Base-by-base conservation (phyloP, 345 rosid genomes). In the Balakata baccata region DNA sequence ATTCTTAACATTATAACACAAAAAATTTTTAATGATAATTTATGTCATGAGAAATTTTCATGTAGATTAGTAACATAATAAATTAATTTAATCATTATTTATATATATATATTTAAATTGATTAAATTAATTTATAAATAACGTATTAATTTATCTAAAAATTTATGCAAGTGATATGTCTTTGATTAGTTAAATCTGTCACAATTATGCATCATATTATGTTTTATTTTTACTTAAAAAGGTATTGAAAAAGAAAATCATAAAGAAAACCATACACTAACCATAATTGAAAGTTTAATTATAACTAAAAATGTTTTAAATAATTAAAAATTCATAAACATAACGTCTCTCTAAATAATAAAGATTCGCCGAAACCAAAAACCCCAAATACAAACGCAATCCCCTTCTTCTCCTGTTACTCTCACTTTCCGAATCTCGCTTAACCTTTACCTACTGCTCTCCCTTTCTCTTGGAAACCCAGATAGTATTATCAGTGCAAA, bases 331-430 rank as follows among this genome's bases (percentile, higher is more conserved):
- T 23, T 49, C 25, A 18, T 41, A 64, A 64, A 41, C 68, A 17
- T 39, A 79, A 72, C 83, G 67, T 79, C 77, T 74, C 73, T 41
- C 74, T 49, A 59, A 78, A 77, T 79, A 64, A 29, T 29, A 29
- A 29, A 29, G 34, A 64, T 73, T 70, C 76, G 76, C 66, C 77
- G 71, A 76, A 84, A 77, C 84, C 86, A 81, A 84, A 76, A 78
- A 66, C 86, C 75, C 18, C 1, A 29, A 29, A 29, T 57, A 46
- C 47, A 68, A 72, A 22, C 60, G 2, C 34, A 29, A 29, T 16
- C n/a, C 14, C 29, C 3, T 13, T 43, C 66, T 37, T 54, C 75
- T 71, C 70, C 82, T 76, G 79, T 74, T 68, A 70, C 78, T 78
- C 79, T 74, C 79, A 51, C 43, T 64, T 39, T 70, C 78, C 81